These are phyloP conservation scores for Plantago major DNA, from an alignment of 257 asterid species.

Conservation along the genomic window DNA sequence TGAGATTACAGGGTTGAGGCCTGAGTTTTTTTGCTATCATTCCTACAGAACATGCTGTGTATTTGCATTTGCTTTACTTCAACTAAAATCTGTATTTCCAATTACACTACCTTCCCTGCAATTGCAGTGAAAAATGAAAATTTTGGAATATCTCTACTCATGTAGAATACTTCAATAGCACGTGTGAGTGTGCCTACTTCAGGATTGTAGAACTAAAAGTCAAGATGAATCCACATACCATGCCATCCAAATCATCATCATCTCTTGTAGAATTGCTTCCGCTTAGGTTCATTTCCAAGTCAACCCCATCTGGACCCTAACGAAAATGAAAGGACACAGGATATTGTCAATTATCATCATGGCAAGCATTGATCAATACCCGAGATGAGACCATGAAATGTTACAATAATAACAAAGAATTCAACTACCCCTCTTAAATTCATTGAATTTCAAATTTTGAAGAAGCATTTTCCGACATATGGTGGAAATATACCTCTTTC, in stretches of 20 bases:
- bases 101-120: background rate
- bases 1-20: no score
- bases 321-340: slow-evolving; percentile 11
- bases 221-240: slow-evolving; percentile 49
- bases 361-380: background rate
- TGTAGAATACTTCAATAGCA: background rate
- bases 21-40: no score
- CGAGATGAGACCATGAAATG: slow-evolving; percentile 9
- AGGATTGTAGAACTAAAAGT: slow-evolving; percentile 2
- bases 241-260: slow-evolving; percentile 83
- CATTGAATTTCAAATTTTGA: slow-evolving; percentile 1
- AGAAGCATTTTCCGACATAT: background rate
- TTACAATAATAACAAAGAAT: background rate
- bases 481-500: slow-evolving; percentile 49
- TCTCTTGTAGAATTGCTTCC: slow-evolving; percentile 61
- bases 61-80: no score
- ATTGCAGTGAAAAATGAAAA: background rate
- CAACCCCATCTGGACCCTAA: slow-evolving; percentile 95
- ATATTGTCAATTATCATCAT: background rate
- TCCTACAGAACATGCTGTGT: no score
- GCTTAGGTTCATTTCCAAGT: slow-evolving; percentile 90
- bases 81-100: no score
- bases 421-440: slow-evolving; percentile 4
- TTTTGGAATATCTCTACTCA: background rate
- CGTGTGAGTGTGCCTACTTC: background rate